phyloP scores from a whole-genome alignment of 768 basidiomycete genomes.

The Trametes gibbosa region DNA sequence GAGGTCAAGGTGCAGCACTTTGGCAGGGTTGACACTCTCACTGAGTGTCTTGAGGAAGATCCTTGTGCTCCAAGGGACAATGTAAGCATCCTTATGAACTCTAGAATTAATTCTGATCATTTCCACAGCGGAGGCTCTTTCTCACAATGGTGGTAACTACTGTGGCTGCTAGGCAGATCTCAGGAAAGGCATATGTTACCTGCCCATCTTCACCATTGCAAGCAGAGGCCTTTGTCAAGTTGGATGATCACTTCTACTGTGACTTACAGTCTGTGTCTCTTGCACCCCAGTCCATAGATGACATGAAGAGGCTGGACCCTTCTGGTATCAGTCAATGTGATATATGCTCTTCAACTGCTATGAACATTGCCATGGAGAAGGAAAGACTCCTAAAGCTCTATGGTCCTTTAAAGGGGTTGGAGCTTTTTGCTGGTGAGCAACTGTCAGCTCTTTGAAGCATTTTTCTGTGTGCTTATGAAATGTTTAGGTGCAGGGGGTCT shows the following conservation, averaged over 20 bases:
- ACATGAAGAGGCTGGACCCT: slow-evolving; percentile 8
- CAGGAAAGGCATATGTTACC: slow-evolving; percentile 54
- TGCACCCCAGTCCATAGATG: background rate
- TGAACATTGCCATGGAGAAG: slow-evolving; percentile 11
- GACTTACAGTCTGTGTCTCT: slow-evolving; percentile 31
- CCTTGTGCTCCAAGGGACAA: background rate
- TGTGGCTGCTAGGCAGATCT: slow-evolving; percentile 38
- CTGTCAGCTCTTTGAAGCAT: background rate
- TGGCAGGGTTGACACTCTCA: slow-evolving; percentile 44
- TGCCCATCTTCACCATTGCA: slow-evolving; percentile 33
- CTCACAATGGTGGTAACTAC: slow-evolving; percentile 30
- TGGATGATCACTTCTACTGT: slow-evolving; percentile 60
- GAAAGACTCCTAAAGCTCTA: slow-evolving; percentile 34
- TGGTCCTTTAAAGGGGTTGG: slow-evolving; percentile 54
- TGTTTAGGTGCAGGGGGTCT: slow-evolving; percentile 69
- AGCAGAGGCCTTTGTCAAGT: slow-evolving; percentile 43
- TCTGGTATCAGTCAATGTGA: background rate
- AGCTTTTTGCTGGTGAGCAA: slow-evolving; percentile 62
- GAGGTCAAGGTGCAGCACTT: slow-evolving; percentile 42
- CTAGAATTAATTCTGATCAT: background rate
- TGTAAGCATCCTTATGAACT: slow-evolving; percentile 2
- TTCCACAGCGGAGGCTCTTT: slow-evolving; percentile 39
- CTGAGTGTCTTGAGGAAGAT: slow-evolving; percentile 2
- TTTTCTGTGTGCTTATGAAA: background rate
- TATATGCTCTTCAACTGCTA: background rate